Conservation (phyloP, 441 rosid genomes). For the Populus hybrid region DNA sequence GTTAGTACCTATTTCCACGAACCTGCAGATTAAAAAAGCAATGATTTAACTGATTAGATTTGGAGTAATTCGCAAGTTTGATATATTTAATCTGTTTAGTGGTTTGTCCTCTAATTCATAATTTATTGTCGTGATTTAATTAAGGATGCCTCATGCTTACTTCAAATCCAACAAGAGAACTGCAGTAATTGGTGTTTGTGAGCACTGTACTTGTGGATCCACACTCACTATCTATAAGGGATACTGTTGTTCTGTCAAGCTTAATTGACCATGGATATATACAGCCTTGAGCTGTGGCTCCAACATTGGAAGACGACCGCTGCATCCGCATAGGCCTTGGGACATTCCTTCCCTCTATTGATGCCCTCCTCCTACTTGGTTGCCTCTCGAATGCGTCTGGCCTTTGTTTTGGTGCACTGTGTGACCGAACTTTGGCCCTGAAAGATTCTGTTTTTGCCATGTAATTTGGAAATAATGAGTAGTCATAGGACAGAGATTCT, state of each 20-base stretch:
- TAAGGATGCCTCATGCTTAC: conserved; percentile 36
- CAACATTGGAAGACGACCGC: conserved; percentile 73
- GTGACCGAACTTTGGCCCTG: conserved; percentile 70
- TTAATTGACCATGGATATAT: conserved; percentile 71
- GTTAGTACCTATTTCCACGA: conserved; percentile 33
- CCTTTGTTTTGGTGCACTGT: conserved; percentile 77
- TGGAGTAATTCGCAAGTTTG: neutral
- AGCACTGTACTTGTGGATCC: conserved; percentile 79
- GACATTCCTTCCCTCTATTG: conserved; percentile 54
- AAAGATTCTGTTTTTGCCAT: conserved; percentile 90
- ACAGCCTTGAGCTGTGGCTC: conserved; percentile 47
- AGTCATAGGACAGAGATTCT: conserved; percentile 53
- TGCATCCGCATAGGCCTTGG: conserved; percentile 75
- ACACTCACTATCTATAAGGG: conserved; percentile 69
- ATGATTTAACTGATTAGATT: conserved; percentile 7
- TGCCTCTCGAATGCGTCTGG: conserved; percentile 59
- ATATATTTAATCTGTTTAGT: neutral
- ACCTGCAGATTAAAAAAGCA: conserved; percentile 30
- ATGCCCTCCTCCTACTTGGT: conserved; percentile 47
- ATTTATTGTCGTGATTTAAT: neutral
- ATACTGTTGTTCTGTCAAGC: conserved; percentile 68
- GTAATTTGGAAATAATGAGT: conserved; percentile 69
- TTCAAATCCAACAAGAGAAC: conserved; percentile 46
- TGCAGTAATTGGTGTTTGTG: conserved; percentile 64
- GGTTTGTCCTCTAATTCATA: neutral